phyloP scores from a whole-genome alignment of 106 monocot species.

The Phalaenopsis equestris region DNA sequence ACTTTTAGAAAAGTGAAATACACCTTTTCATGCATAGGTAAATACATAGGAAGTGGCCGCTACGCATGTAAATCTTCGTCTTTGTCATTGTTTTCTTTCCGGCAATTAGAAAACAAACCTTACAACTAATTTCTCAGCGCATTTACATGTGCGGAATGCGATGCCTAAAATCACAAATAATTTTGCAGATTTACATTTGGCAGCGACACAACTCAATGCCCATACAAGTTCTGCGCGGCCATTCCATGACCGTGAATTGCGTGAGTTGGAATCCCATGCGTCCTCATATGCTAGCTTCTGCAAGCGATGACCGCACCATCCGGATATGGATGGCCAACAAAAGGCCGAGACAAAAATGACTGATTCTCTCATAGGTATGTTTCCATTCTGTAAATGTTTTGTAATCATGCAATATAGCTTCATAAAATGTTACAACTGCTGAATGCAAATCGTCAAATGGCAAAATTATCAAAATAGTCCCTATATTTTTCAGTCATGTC shows the following conservation, averaged over 20 bases:
- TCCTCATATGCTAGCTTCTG: conserved; percentile 71
- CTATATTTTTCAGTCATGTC: too few relatives aligned
- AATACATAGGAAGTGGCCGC: too few relatives aligned
- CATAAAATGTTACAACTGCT: background rate
- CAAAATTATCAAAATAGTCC: too few relatives aligned
- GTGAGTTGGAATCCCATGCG: conserved; percentile 67
- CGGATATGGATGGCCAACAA: conserved; percentile 43
- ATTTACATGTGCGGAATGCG: too few relatives aligned
- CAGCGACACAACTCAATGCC: conserved; percentile 30
- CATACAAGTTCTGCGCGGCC: conserved; percentile 47
- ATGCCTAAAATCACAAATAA: background rate
- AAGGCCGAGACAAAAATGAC: background rate
- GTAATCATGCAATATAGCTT: background rate
- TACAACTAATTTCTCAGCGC: too few relatives aligned
- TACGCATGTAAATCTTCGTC: too few relatives aligned
- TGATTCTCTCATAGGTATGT: background rate
- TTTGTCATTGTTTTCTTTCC: too few relatives aligned
- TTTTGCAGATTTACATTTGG: conserved; percentile 65
- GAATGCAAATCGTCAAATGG: background rate
- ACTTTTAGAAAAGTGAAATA: too few relatives aligned
- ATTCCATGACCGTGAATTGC: conserved; percentile 52
- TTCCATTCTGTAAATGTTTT: conserved; percentile 6
- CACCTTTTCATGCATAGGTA: too few relatives aligned
- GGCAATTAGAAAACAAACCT: too few relatives aligned
- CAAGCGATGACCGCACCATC: conserved; percentile 62